phyloP scores from a whole-genome alignment of 768 basidiomycete species.

The Tulasnella sp. region DNA sequence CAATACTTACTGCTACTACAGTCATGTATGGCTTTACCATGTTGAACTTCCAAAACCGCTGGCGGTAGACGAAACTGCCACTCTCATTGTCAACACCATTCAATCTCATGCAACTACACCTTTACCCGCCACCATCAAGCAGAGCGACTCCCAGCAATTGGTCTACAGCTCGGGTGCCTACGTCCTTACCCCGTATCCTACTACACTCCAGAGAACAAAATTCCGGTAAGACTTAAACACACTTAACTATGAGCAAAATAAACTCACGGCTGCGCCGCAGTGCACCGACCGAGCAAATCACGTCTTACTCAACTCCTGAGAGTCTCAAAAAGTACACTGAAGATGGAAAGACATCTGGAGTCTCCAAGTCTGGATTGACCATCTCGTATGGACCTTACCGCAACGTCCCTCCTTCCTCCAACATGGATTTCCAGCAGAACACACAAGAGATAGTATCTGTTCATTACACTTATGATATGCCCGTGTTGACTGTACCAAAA shows the following conservation, averaged over 20 bases:
- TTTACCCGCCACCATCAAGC: slow-evolving; percentile 58
- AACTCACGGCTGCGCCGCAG: slow-evolving; percentile 28
- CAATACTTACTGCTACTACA: slow-evolving; percentile 13
- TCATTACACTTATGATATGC: slow-evolving; percentile 74
- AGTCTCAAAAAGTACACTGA: slow-evolving; percentile 46
- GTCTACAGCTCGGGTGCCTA: slow-evolving; percentile 66
- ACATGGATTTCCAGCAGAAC: slow-evolving; percentile 39
- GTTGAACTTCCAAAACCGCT: slow-evolving; percentile 52
- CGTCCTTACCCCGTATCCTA: slow-evolving; percentile 72
- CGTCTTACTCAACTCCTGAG: slow-evolving; percentile 58
- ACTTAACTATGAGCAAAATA: not conserved
- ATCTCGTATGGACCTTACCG: slow-evolving; percentile 84
- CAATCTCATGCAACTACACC: slow-evolving; percentile 68
- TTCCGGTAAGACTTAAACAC: slow-evolving; percentile 45
- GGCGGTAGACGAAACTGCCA: slow-evolving; percentile 46
- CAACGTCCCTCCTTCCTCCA: slow-evolving; percentile 52
- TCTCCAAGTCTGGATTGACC: slow-evolving; percentile 60
- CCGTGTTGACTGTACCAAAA: slow-evolving; percentile 60
- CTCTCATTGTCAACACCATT: slow-evolving; percentile 64
- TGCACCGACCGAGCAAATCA: slow-evolving; percentile 54
- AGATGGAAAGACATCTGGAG: slow-evolving; percentile 23
- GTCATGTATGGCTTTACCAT: slow-evolving; percentile 41
- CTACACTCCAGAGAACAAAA: slow-evolving; percentile 74
- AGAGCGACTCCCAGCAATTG: slow-evolving; percentile 65
- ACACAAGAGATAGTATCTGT: slow-evolving; percentile 55